A percentile compares a stretch with the other conserved stretches of the same genome.
Conservation (phyloP, 768 basidiomycete species). For the Cystofilobasidium capitatum region DNA sequence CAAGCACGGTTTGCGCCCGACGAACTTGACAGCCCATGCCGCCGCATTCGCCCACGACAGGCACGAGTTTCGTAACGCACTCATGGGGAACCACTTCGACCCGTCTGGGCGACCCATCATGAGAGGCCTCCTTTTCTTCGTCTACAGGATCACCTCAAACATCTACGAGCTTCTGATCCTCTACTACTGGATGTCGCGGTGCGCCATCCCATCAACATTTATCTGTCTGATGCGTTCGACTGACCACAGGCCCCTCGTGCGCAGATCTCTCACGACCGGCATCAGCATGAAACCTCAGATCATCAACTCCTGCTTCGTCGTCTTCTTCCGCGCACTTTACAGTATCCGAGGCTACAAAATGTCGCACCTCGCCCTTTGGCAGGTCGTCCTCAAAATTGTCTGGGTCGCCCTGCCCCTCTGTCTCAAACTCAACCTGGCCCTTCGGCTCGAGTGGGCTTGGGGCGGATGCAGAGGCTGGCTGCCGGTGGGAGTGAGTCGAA, state of each 20-base stretch:
- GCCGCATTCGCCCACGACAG: not conserved
- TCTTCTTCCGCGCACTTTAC: not conserved
- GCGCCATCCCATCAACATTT: not conserved
- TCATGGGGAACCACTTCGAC: not conserved
- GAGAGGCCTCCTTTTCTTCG: not conserved
- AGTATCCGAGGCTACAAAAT: too few species aligned
- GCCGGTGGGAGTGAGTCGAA: not conserved
- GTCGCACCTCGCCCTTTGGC: not conserved
- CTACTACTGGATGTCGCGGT: not conserved
- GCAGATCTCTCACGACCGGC: not conserved
- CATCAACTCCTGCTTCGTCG: not conserved
- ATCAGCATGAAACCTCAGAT: not conserved
- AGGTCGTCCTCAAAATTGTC: not conserved
- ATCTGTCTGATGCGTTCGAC: not conserved
- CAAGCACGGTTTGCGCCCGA: not conserved
- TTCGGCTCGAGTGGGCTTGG: not conserved
- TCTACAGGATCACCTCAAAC: too few species aligned
- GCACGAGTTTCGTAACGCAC: not conserved
- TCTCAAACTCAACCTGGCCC: not conserved
- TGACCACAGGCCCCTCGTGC: not conserved
- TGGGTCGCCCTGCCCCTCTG: not conserved
- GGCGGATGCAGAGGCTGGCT: not conserved
- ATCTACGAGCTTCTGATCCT: not conserved
- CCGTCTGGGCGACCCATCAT: not conserved
- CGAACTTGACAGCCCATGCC: not conserved